These are phyloP conservation scores for Zoysia japonica DNA, from an alignment of 176 grass and related monocot genomes.

Conservation along the genomic window DNA sequence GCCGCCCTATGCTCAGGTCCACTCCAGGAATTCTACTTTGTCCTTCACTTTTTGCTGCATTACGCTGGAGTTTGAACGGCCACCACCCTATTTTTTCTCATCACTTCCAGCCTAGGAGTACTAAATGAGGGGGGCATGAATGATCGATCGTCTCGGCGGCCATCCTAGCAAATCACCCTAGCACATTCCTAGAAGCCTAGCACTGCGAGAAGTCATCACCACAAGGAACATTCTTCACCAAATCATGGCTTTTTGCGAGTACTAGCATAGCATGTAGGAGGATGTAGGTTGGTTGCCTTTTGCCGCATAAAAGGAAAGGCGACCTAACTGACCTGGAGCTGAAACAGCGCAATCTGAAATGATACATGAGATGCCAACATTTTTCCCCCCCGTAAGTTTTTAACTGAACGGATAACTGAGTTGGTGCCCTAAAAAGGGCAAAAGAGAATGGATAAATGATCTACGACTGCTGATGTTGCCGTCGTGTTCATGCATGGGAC, in stretches of 20 bases:
- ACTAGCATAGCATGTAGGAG: no score
- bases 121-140: conserved; percentile 4
- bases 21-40: conserved; percentile 26
- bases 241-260: conserved; percentile 31
- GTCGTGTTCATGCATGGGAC: not conserved
- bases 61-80: not conserved
- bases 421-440: not conserved
- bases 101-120: not conserved
- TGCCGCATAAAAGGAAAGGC: not conserved
- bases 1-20: conserved; percentile 25
- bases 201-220: not conserved
- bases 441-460: not conserved
- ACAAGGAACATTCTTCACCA: conserved; percentile 25
- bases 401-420: not conserved
- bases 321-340: not conserved
- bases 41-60: conserved; percentile 24
- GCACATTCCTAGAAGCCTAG: not conserved
- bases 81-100: no score
- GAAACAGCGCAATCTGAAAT: not conserved
- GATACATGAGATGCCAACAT: not conserved
- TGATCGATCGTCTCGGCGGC: not conserved
- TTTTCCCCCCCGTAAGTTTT: not conserved
- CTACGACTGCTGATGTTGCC: not conserved
- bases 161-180: conserved; percentile 8
- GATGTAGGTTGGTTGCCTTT: not conserved